Percentiles rank a stretch among this genome's conserved stretches.
Conservation (phyloP, 345 rosid species). For the Sisymbrium altissimum region DNA sequence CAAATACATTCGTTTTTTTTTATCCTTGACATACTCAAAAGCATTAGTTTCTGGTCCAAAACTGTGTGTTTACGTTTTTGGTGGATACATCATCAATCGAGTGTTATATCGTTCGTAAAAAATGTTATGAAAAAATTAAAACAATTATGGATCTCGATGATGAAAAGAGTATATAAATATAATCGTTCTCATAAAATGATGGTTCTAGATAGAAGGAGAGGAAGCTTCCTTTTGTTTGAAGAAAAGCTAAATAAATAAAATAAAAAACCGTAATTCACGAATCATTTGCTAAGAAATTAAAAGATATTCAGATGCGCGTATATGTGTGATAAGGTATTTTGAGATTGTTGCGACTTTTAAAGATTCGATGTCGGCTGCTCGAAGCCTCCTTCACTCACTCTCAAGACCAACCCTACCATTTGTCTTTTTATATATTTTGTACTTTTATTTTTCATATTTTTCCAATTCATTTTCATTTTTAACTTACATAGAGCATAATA, state of each 20-base stretch:
- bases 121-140: background rate
- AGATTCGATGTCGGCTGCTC: constrained; percentile 37
- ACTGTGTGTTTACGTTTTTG: background rate
- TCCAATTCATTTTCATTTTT: background rate
- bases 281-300: background rate
- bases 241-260: background rate
- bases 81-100: background rate
- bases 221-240: constrained; percentile 16
- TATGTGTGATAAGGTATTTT: constrained; percentile 27
- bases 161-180: background rate
- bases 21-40: too few species aligned
- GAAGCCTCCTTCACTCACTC: constrained; percentile 15
- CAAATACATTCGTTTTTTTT: too few species aligned
- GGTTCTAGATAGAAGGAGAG: background rate
- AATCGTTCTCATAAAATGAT: background rate
- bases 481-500: background rate
- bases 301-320: constrained; percentile 30
- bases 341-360: constrained; percentile 7
- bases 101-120: background rate
- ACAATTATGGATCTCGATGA: background rate
- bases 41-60: too few species aligned
- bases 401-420: constrained; percentile 20
- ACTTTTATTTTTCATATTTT: background rate
- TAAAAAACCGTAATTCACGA: background rate
- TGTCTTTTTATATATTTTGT: background rate